Base-by-base conservation (phyloP, 352 stramenopile genomes). In the Phytophthora sp. region DNA sequence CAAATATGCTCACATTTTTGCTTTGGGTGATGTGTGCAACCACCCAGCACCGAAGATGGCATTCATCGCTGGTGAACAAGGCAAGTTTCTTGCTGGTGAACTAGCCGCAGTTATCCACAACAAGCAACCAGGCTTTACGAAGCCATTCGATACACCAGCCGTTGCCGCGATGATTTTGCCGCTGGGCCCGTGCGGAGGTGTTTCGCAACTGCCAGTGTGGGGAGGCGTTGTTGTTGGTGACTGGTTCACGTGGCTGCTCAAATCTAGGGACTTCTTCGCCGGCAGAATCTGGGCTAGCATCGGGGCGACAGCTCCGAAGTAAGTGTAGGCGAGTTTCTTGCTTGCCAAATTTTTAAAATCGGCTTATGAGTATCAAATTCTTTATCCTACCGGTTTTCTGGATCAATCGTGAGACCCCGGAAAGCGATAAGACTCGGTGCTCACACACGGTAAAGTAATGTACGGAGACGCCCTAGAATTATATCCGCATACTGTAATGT, bases 1-100 rank as follows among this genome's bases (percentile, higher is more conserved):
- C 0, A 71, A 74, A 50, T 86, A 82, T 49, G n/a, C 45, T 1
- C 61, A 90, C 45, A 68, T 91, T 36, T 89, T 89, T 35, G 80
- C 71, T 4, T 8, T 90, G 7, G 80, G 80, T 23, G 80, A 93
- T 36, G 66, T 76, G 30, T 88, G 73, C 67, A 76, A 80, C 58
- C 78, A 90, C 30, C 26, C 58, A 1, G 71, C 69, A 6, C 72
- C 74, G 0, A 92, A 90, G 53, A 66, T 83, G 61, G 71, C 57
- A 6, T 76, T 77, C 38, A 72, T 72, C 15, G 79, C 77, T 24
- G 62, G 57, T 7, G 53, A 80, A 16, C 81, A 90, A 26, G 81
- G 73, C 7, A 80, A 79, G 21, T 72, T 63, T 47, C 31, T 89
- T 4, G 79, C 66, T 20, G 36, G 58, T 6, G 64, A 85, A 42